Percentiles rank a stretch among this genome's conserved stretches.
phyloP scores from a whole-genome alignment of 225 moss, liverwort and hornwort genomes.

The Pleurozium schreberi region DNA sequence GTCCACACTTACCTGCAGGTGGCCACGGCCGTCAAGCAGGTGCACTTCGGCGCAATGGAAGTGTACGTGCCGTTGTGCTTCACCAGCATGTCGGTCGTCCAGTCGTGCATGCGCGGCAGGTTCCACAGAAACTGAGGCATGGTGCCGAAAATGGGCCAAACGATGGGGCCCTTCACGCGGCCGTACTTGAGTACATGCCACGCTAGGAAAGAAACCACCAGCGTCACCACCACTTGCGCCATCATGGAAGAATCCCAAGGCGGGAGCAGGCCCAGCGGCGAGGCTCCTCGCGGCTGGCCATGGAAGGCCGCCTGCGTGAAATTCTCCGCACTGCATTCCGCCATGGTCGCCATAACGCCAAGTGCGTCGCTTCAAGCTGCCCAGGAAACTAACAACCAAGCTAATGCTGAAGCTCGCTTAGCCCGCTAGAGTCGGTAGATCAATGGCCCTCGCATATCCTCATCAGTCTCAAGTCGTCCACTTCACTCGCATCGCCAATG shows the following conservation, averaged over 20 bases:
- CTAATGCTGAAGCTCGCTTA: not conserved
- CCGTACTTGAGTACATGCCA: conserved; percentile 49
- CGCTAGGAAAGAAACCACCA: conserved; percentile 14
- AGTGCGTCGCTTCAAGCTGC: not conserved
- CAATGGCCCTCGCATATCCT: not conserved
- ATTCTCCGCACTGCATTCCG: not conserved
- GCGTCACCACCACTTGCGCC: conserved; percentile 5
- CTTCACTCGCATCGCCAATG: not conserved
- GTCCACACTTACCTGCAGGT: conserved; percentile 24
- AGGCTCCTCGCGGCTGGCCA: not conserved
- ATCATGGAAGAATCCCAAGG: not conserved
- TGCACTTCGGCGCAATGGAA: conserved; percentile 49
- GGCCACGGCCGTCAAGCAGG: conserved; percentile 50
- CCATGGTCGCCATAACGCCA: not conserved
- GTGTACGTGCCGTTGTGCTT: conserved; percentile 46
- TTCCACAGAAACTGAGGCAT: conserved; percentile 53
- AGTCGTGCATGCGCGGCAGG: conserved; percentile 51
- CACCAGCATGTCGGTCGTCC: conserved; percentile 51
- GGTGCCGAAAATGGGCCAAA: conserved; percentile 49
- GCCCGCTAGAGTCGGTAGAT: not conserved
- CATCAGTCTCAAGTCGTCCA: not conserved
- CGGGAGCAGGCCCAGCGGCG: not conserved
- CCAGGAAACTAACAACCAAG: not conserved
- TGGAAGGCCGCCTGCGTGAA: not conserved
- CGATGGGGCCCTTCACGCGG: conserved; percentile 30